Evolutionary conservation across 192 early-diverging fungal genomes (phyloP).

Genomic region (Podila verticillata): DNA sequence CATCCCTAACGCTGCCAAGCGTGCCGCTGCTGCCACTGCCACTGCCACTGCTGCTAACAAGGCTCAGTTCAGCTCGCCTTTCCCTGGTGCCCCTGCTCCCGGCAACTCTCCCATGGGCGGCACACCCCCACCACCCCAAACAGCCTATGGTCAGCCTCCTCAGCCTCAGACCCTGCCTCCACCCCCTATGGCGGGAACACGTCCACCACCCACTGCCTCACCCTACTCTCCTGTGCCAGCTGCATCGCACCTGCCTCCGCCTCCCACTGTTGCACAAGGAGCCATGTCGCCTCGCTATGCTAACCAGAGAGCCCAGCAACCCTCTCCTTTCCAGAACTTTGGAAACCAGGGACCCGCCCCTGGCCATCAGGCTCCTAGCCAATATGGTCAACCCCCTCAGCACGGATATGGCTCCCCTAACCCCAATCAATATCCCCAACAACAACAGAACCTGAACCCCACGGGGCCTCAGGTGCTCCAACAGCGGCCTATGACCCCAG

Average conservation of each 20-base stretch:
- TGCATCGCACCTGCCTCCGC: constrained; percentile 48
- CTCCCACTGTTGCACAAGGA: constrained; percentile 12
- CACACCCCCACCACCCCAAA: constrained; percentile 52
- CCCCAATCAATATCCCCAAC: constrained; percentile 26
- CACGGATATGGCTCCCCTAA: constrained; percentile 24
- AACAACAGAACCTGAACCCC: constrained; percentile 15
- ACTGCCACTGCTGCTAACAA: constrained; percentile 55
- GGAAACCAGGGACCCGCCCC: constrained; percentile 20
- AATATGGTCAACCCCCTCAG: constrained; percentile 36
- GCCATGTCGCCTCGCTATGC: constrained; percentile 46
- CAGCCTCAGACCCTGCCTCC: constrained; percentile 45
- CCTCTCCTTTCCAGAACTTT: constrained; percentile 26
- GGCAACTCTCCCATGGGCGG: constrained; percentile 48
- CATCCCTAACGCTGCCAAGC: constrained; percentile 35
- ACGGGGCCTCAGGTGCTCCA: constrained; percentile 47
- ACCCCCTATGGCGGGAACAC: constrained; percentile 41
- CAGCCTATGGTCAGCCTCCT: constrained; percentile 42
- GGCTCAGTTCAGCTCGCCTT: constrained; percentile 48
- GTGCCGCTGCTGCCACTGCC: constrained; percentile 21
- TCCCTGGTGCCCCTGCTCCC: constrained; percentile 48
- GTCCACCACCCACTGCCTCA: constrained; percentile 39
- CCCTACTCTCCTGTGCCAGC: constrained; percentile 50
- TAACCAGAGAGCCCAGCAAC: constrained; percentile 33
- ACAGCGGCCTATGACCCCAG: constrained; percentile 52
- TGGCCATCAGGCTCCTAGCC: constrained; percentile 30